Conservation (phyloP, 352 stramenopile species). For the Phytophthora hybrid region DNA sequence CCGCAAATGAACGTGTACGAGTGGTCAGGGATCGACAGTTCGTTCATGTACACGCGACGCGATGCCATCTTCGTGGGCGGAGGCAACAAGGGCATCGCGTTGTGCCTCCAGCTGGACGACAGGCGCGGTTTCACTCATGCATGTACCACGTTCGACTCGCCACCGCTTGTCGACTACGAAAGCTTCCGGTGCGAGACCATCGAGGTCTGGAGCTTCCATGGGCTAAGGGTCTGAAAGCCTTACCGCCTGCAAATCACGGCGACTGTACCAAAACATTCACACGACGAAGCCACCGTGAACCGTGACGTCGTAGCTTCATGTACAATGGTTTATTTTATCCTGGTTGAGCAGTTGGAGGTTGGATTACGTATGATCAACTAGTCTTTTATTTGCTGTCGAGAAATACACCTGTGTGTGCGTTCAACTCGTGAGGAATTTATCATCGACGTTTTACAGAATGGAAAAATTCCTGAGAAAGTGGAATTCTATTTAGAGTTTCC, state of each 20-base stretch:
- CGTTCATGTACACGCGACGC: conserved; percentile 73
- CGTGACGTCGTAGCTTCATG: conserved; percentile 36
- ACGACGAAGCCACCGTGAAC: conserved; percentile 23
- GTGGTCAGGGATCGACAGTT: conserved; percentile 73
- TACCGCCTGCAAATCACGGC: not conserved
- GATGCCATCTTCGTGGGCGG: conserved; percentile 74
- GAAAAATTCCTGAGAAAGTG: too few species aligned
- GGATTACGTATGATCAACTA: too few species aligned
- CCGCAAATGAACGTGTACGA: conserved; percentile 60
- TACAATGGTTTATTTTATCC: conserved; percentile 42
- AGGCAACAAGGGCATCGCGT: conserved; percentile 69
- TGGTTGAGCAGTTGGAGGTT: conserved; percentile 1
- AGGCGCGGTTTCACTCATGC: conserved; percentile 68
- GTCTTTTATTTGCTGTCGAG: too few species aligned
- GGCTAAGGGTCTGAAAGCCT: conserved; percentile 58
- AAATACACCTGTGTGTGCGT: too few species aligned
- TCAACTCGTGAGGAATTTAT: too few species aligned
- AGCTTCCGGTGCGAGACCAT: conserved; percentile 70
- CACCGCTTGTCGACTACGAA: conserved; percentile 53
- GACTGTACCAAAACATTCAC: conserved; percentile 10
- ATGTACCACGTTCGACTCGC: conserved; percentile 75
- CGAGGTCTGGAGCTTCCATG: conserved; percentile 81
- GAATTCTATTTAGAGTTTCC: too few species aligned
- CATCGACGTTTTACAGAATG: too few species aligned
- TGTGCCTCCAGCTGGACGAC: conserved; percentile 81